Conservation (phyloP, 352 stramenopile species). For the Phytopythium litorale region DNA sequence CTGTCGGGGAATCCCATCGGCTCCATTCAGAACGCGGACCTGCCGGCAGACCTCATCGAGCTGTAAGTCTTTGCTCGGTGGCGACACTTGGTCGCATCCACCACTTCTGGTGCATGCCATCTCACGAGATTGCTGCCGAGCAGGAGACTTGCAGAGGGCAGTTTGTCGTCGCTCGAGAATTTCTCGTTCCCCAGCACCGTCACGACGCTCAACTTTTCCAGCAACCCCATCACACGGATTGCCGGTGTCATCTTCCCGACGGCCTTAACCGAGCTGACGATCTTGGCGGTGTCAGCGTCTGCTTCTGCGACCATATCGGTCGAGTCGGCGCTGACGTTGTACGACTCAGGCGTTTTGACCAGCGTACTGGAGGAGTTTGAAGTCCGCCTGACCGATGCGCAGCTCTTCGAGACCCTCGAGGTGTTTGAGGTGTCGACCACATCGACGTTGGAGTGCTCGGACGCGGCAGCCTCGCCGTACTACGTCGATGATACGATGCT, state of each 20-base stretch:
- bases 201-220: conserved; percentile 27
- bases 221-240: conserved; percentile 32
- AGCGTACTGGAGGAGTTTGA: conserved; percentile 35
- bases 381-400: conserved; percentile 28
- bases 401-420: conserved; percentile 19
- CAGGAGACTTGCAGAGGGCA: conserved; percentile 20
- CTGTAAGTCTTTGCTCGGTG: conserved; percentile 18
- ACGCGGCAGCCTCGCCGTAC: conserved; percentile 18
- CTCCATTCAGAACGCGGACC: conserved; percentile 16
- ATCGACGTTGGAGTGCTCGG: conserved; percentile 29
- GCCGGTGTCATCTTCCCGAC: conserved; percentile 28
- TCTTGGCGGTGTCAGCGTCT: conserved; percentile 12
- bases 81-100: background rate
- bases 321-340: background rate
- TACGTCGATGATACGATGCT: conserved; percentile 42
- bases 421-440: conserved; percentile 29
- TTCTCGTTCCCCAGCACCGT: conserved; percentile 28
- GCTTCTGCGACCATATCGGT: conserved; percentile 4
- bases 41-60: conserved; percentile 23
- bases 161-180: conserved; percentile 24
- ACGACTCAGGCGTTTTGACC: conserved; percentile 4
- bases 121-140: background rate
- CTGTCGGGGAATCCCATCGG: conserved; percentile 31
- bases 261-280: conserved; percentile 16
- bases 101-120: background rate